Evolutionary conservation across 2,329 filamentous ascomycete genomes (phyloP), one percentile per base, ranked within the genome.

Genomic region (Talaromyces sp.): DNA sequence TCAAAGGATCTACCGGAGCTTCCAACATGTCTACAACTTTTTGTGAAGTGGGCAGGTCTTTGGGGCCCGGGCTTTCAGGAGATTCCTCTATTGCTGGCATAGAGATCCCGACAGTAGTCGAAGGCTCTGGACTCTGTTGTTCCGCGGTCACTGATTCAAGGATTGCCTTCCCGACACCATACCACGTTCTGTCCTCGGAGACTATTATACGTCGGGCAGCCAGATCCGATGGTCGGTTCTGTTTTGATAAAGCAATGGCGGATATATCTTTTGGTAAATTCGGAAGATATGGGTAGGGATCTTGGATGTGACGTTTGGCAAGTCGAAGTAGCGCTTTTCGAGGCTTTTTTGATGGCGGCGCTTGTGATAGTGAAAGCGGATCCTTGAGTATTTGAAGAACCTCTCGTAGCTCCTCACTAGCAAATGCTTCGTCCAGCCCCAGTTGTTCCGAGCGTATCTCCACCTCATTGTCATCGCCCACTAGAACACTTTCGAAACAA

Each of bases 401-500:
- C 55, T 77, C 70, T 26, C 77, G 75, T 38, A 86, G 71, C 56
- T 82, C 78, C 62, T 83, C 80, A 26, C 77, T 75, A 3, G 83
- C 82, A 59, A 84, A 79, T 4, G 77, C 77, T 65, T 84, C 81
- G 58, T 85, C 82, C 21, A 86, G 69, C 1, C 84, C 84, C n/a
- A 85, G 78, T n/a, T 85, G 76, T 49, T 81, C 81, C 27, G 84
- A 70, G 27, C 82, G 75, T 38, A 79, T 78, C 60, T 82, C 81
- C 55, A 84, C 69, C 31, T 80, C 78, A 59, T 85, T 83, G 38
- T 85, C 83, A 63, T 86, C 84, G 53, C 82, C 83, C 61, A 86
- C 85, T 41, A 88, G 71, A 4, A 87, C 83, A 63, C 85, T 84
- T 70, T 88, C 86, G 32, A 88, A 71, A 67, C 86, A 87, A 67